Evolutionary conservation across 176 grass and related monocot genomes (phyloP), one percentile per base, ranked within the genome.

Genomic region (Dactylis glomerata): DNA sequence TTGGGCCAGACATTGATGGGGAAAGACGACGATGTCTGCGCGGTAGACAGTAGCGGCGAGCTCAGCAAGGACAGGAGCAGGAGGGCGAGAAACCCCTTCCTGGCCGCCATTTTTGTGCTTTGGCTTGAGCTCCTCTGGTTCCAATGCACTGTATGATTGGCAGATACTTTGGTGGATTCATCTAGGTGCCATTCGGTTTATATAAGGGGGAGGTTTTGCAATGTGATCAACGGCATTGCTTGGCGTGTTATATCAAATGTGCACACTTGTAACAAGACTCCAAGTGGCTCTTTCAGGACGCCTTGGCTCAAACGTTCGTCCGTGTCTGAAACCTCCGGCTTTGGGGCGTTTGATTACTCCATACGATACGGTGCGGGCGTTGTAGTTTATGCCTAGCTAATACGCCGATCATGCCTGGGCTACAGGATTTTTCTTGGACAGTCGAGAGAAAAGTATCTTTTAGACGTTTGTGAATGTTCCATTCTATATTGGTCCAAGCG

Each of bases 1-100:
- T 84, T 90, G n/a, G 96, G 93, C 93, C 96, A 98, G 0, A 95
- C 81, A 70, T 98, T 95, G 85, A 98, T 23, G 27, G 84, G 87
- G 77, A 92, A 78, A 36, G 84, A 50, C 41, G 84, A 47, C 20
- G 68, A 23, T 45, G 49, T 3, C 42, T 15, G 44, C 34, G 62
- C 77, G 51, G 30, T 11, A 6, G 74, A 11, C 9, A 13, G 68
- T 15, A 70, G 54, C 44, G 63, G 45, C 50, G 73, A 88, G 78
- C 66, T 63, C 3, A 81, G 27, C 82, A 85, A 5, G 73, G 46
- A 23, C 55, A 85, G 38, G 23, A 88, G 45, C 64, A 16, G 19
- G 40, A 73, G 7, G 20, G 41, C 26, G 23, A 75, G 28, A 51
- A 45, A 52, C 17, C 1, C 33, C 30, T 54, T 55, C 27, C 7